Evolutionary conservation across 257 asterid genomes (phyloP).

Genomic region (Solanum clarkiae): DNA sequence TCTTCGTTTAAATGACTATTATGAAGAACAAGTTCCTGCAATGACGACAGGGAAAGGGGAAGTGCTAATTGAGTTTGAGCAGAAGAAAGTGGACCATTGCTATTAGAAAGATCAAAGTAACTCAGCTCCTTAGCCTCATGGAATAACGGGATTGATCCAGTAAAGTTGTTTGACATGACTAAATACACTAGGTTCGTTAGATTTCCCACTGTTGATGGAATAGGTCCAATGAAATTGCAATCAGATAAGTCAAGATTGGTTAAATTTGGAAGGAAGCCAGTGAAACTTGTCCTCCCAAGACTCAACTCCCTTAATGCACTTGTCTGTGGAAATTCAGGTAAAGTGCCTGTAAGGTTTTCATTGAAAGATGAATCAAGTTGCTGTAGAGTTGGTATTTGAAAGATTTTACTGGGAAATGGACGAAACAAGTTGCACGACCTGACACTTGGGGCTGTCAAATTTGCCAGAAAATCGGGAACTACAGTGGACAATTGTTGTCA

Average conservation of each 20-base stretch:
- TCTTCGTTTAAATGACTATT: background rate
- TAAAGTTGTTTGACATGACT: background rate
- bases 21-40: background rate
- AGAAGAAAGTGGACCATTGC: slow-evolving; percentile 5
- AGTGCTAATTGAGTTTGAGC: background rate
- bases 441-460: background rate
- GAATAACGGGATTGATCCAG: slow-evolving; percentile 8
- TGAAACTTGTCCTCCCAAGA: slow-evolving; percentile 2
- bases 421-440: background rate
- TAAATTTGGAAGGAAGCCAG: background rate
- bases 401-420: slow-evolving; percentile 12
- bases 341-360: background rate
- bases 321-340: background rate
- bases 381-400: slow-evolving; percentile 15
- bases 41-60: slow-evolving; percentile 4
- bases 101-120: background rate
- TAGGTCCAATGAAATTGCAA: slow-evolving; percentile 8
- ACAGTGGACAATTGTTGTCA: background rate
- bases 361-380: slow-evolving; percentile 3
- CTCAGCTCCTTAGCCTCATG: background rate
- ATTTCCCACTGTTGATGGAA: slow-evolving; percentile 5
- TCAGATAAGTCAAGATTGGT: background rate
- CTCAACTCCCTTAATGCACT: background rate
- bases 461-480: background rate
- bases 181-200: background rate